Conservation (phyloP, 805 yeast species). For the Tetrapisispora phaffii region DNA sequence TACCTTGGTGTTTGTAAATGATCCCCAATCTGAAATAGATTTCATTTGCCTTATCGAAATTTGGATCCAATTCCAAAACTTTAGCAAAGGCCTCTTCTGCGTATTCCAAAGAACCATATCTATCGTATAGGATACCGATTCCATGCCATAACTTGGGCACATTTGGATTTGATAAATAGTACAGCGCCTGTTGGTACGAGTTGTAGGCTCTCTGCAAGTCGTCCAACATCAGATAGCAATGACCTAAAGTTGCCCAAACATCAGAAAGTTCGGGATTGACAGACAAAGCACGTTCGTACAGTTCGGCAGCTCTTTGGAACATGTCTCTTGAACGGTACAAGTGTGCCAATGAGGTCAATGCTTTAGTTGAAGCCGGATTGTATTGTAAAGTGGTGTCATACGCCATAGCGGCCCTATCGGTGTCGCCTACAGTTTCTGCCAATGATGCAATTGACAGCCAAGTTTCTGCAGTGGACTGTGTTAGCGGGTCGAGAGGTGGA, state of each 20-base stretch:
- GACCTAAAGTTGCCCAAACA: constrained; percentile 94
- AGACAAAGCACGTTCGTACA: constrained; percentile 77
- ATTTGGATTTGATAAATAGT: constrained; percentile 82
- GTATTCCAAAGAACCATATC: constrained; percentile 91
- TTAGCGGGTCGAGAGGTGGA: constrained; percentile 27
- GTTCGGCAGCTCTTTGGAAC: constrained; percentile 89
- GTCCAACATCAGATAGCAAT: constrained; percentile 93
- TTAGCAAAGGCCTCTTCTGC: constrained; percentile 98
- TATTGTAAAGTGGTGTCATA: constrained; percentile 82
- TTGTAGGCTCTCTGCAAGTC: constrained; percentile 92
- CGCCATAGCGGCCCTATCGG: constrained; percentile 79
- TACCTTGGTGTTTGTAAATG: constrained; percentile 89
- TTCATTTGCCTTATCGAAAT: constrained; percentile 92
- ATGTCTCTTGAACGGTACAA: constrained; percentile 81
- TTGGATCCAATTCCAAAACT: constrained; percentile 90
- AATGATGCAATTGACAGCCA: constrained; percentile 85
- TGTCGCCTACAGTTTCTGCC: constrained; percentile 83
- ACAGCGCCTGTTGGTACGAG: constrained; percentile 92
- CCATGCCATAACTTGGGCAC: constrained; percentile 99
- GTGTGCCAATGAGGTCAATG: constrained; percentile 77
- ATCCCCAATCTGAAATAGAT: constrained; percentile 94
- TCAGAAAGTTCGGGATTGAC: constrained; percentile 85
- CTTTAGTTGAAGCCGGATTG: constrained; percentile 77
- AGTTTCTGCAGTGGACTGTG: constrained; percentile 60
- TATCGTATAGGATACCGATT: constrained; percentile 88